Percentiles rank a stretch among this genome's conserved stretches.
These are phyloP conservation scores for Sedum album DNA, from an alignment of 164 flowering plant genomes.

Conservation along the genomic window DNA sequence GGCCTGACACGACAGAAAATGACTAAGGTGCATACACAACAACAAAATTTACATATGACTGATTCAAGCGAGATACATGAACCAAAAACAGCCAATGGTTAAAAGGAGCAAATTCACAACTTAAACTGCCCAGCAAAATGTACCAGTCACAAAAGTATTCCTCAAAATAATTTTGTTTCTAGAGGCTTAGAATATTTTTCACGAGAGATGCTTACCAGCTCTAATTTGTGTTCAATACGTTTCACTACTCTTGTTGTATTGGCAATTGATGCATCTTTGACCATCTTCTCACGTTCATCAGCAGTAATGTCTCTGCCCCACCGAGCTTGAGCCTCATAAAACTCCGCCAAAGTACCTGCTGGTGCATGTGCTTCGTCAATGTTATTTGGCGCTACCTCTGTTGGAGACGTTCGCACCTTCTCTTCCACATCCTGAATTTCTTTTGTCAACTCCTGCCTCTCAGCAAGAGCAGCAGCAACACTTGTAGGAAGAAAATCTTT, in stretches of 20 bases:
- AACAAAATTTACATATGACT: not conserved
- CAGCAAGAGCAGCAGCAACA: constrained; percentile 76
- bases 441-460: constrained; percentile 70
- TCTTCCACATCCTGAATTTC: constrained; percentile 50
- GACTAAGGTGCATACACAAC: not conserved
- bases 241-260: constrained; percentile 49
- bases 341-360: constrained; percentile 91
- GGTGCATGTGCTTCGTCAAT: constrained; percentile 35
- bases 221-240: constrained; percentile 65
- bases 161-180: not conserved
- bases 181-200: not conserved
- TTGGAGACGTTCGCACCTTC: constrained; percentile 30
- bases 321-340: constrained; percentile 87
- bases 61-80: not conserved
- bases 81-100: not conserved
- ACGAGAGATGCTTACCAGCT: constrained; percentile 48
- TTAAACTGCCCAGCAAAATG: not conserved
- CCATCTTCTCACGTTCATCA: constrained; percentile 66
- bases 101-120: not conserved
- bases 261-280: constrained; percentile 64
- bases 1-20: not conserved
- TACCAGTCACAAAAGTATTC: not conserved
- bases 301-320: constrained; percentile 82
- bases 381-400: constrained; percentile 19
- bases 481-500: constrained; percentile 87